Evolutionary conservation across 176 grass and related monocot species (phyloP).

Genomic region (Dendrocalamus sinicus): DNA sequence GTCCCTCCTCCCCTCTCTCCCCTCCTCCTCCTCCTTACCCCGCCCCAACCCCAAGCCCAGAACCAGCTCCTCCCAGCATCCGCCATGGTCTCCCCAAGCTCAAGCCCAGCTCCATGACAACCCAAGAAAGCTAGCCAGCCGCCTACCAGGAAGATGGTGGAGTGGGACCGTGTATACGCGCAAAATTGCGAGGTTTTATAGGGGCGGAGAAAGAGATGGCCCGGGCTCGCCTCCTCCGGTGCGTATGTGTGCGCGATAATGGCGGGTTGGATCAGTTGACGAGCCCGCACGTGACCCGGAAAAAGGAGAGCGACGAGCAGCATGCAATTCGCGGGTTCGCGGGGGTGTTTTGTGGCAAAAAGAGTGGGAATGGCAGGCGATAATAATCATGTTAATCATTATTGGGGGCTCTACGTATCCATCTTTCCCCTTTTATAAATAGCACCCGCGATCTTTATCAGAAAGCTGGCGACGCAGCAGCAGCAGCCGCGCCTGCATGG

Average conservation of each 20-base stretch:
- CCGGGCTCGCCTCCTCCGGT: background rate
- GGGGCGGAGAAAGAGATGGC: constrained; percentile 21
- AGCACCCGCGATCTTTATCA: constrained; percentile 64
- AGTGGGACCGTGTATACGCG: constrained; percentile 32
- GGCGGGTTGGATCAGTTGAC: constrained; percentile 73
- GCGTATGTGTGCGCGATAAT: constrained; percentile 45
- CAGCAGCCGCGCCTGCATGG: background rate
- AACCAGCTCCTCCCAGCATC: constrained; percentile 65
- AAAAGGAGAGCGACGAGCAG: background rate
- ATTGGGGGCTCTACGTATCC: constrained; percentile 60
- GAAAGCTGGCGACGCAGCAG: constrained; percentile 52
- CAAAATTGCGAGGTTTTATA: constrained; percentile 39
- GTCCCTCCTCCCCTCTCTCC: background rate
- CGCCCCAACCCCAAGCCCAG: constrained; percentile 52
- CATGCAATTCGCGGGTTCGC: background rate
- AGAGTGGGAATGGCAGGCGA: background rate
- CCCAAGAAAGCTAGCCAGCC: background rate
- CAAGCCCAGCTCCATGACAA: constrained; percentile 74
- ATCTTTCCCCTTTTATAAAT: constrained; percentile 70
- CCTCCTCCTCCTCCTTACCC: constrained; percentile 2
- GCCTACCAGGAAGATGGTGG: background rate
- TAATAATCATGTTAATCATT: constrained; percentile 74
- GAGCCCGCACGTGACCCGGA: constrained; percentile 57
- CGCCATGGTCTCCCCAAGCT: constrained; percentile 62
- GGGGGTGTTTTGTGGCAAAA: background rate